Evolutionary conservation across 768 basidiomycete species (phyloP).

Genomic region (Tylopilus sp.): DNA sequence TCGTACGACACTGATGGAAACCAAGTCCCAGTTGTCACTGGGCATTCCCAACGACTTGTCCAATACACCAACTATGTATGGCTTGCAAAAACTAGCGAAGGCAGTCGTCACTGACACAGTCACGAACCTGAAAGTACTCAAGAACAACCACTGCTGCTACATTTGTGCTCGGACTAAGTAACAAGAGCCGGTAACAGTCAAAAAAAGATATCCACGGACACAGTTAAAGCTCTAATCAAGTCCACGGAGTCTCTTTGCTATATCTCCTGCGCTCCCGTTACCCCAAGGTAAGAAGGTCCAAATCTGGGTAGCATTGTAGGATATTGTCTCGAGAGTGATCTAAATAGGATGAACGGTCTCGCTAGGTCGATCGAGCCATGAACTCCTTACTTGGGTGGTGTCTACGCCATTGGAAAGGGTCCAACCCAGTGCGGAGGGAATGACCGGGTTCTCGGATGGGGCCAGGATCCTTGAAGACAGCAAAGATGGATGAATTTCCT

Average conservation of each 20-base stretch:
- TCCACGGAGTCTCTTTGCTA: neutral
- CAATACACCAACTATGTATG: too few relatives aligned
- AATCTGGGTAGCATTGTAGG: neutral
- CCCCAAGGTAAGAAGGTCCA: neutral
- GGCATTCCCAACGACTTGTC: too few relatives aligned
- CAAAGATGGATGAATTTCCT: neutral
- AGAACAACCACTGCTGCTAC: too few relatives aligned
- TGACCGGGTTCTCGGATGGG: neutral
- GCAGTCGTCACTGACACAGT: too few relatives aligned
- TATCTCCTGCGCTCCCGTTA: too few relatives aligned
- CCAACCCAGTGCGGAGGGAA: neutral
- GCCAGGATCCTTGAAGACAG: neutral
- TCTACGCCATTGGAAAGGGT: neutral
- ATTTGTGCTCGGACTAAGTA: too few relatives aligned
- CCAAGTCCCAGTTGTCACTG: too few relatives aligned
- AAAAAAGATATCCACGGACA: neutral
- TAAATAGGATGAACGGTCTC: neutral
- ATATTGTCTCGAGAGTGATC: neutral
- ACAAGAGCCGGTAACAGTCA: neutral
- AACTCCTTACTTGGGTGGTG: neutral
- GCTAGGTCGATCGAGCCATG: neutral
- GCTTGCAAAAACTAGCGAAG: too few relatives aligned
- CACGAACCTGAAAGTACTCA: too few relatives aligned
- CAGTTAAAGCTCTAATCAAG: neutral
- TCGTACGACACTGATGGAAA: too few relatives aligned